Base-by-base conservation (phyloP, 1,139 yeast species). In the Debaryomyces psychrophilus region DNA sequence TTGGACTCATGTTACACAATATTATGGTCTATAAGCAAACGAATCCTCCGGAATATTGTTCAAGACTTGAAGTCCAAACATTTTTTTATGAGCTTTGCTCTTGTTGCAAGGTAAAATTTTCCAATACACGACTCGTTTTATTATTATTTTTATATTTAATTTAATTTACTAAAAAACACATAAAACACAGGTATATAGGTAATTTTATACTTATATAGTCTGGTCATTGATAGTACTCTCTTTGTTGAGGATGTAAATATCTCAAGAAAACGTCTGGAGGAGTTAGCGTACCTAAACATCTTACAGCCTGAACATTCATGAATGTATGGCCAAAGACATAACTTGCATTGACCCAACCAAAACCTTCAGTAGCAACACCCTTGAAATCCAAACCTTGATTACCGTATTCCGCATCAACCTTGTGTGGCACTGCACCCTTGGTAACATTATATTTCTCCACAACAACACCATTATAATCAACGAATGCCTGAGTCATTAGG, bases 281-380 rank as follows among this genome's bases (percentile, higher is more conserved):
- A 1, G 95, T 87, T 52, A 90, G 79, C 2, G 93, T 79, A 0
- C 96, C 97, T 52, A 90, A 72, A 2, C 93, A 90, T 52, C 97
- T 76, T 50, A 76, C 76, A 17, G 93, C 90, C 57, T 82, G 85
- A 44, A 77, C 73, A 54, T 83, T 83, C 67, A 90, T 69, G 52
- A 82, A 81, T 11, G 87, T 77, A 51, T 90, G 70, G 0, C 97
- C 97, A 54, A 87, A 68, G 34, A 87, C 65, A 65, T 82, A 92
- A 59, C 93, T 84, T 7, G 97, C 87, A 70, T 92, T 92, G 49
- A 90, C 97, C 97, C 98, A 92, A 1, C 97, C 98, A 67, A 88
- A 88, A 1, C 99, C 99, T 69, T 95, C 98, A 11, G 89, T 86
- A 0, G 97, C 96, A 29, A 89, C 97, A 36, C 97, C 97, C 64